A percentile compares a stretch with the other conserved stretches of the same genome.
Conservation (phyloP, 2,329 filamentous ascomycete genomes). For the Aureobasidium lini region DNA sequence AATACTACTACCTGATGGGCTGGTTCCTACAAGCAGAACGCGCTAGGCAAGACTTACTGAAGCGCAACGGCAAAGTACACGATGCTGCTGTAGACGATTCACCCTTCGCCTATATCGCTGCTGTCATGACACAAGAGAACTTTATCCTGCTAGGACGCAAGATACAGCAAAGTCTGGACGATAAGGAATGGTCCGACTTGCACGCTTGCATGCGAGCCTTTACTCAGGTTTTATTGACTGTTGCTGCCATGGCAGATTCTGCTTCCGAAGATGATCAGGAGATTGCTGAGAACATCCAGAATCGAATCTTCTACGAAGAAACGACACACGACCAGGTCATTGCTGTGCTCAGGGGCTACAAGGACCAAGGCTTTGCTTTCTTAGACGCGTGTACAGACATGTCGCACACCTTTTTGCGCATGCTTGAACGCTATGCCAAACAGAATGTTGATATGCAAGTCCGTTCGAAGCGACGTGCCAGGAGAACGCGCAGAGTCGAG, state of each 20-base stretch:
- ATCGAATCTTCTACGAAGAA: conserved; percentile 97
- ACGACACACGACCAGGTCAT: conserved; percentile 83
- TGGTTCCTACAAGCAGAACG: conserved; percentile 83
- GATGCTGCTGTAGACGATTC: conserved; percentile 48
- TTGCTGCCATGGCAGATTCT: conserved; percentile 85
- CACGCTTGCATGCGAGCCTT: conserved; percentile 89
- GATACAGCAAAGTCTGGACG: conserved; percentile 70
- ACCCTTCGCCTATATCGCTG: conserved; percentile 79
- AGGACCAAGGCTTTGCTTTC: conserved; percentile 89
- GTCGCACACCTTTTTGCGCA: conserved; percentile 81
- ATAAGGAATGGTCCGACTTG: conserved; percentile 80
- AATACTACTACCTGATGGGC: conserved; percentile 85
- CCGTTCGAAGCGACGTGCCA: conserved; percentile 66
- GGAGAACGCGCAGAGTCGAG: conserved; percentile 59
- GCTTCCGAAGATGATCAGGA: conserved; percentile 88
- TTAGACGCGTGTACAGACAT: conserved; percentile 88
- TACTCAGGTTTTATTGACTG: conserved; percentile 78
- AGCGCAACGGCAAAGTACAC: conserved; percentile 28
- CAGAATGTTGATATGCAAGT: conserved; percentile 92
- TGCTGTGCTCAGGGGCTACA: conserved; percentile 74
- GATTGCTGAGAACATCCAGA: conserved; percentile 94
- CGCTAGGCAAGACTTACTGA: conserved; percentile 50
- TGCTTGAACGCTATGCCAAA: conserved; percentile 88
- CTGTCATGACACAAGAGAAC: conserved; percentile 87
- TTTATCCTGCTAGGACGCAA: conserved; percentile 81